Evolutionary conservation across 2,329 filamentous ascomycete species (phyloP).

Genomic region (Cucurbitaria berberidis): DNA sequence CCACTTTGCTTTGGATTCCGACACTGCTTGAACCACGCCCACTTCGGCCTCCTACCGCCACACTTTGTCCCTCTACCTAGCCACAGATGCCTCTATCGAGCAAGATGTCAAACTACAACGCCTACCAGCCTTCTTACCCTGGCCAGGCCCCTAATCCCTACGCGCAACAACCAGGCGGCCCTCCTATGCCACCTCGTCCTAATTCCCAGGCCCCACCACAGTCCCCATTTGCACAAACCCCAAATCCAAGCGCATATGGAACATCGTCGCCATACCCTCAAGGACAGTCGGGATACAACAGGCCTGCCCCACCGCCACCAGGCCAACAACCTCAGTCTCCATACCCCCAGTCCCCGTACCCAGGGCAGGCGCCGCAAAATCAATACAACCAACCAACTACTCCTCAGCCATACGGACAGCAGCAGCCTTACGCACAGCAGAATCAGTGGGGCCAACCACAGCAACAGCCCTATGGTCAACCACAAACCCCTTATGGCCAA

Average conservation of each 20-base stretch:
- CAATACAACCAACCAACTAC: slow-evolving; percentile 30
- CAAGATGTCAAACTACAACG: slow-evolving; percentile 42
- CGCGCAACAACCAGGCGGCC: slow-evolving; percentile 31
- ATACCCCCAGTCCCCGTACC: slow-evolving; percentile 35
- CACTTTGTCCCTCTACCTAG: slow-evolving; percentile 18
- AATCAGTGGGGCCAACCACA: slow-evolving; percentile 31
- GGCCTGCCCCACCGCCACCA: slow-evolving; percentile 43
- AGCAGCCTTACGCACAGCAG: slow-evolving; percentile 41
- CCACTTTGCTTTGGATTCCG: slow-evolving; percentile 38
- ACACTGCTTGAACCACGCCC: slow-evolving; percentile 14
- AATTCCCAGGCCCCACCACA: slow-evolving; percentile 48
- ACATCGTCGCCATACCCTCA: slow-evolving; percentile 47
- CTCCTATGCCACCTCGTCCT: slow-evolving; percentile 43
- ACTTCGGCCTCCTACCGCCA: slow-evolving; percentile 11
- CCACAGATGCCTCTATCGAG: slow-evolving; percentile 36
- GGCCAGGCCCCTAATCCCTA: slow-evolving; percentile 38
- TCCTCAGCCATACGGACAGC: slow-evolving; percentile 45
- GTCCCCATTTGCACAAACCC: slow-evolving; percentile 51
- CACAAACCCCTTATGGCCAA: too few species aligned
- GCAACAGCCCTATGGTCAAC: slow-evolving; percentile 22
- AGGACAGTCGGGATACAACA: slow-evolving; percentile 42
- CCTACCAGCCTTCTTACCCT: slow-evolving; percentile 36
- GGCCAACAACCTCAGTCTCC: slow-evolving; percentile 30
- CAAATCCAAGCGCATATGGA: slow-evolving; percentile 47
- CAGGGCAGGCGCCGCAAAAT: slow-evolving; percentile 24